Percentiles rank a stretch among this genome's conserved stretches.
These are phyloP conservation scores for Aspergillus leporis DNA, from an alignment of 495 filamentous ascomycete species.

Conservation along the genomic window DNA sequence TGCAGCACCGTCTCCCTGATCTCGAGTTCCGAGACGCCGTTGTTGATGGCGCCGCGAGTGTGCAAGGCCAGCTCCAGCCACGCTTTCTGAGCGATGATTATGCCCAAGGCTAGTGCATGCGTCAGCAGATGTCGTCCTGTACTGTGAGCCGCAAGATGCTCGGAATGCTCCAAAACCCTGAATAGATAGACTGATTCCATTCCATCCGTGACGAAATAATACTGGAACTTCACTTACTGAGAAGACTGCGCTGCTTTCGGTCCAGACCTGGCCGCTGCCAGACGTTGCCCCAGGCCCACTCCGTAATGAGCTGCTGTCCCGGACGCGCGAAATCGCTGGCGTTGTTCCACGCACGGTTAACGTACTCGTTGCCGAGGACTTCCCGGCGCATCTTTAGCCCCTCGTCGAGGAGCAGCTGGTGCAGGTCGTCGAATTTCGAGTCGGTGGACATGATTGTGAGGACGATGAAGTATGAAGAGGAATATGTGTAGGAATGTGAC, in stretches of 20 bases:
- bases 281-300: slow-evolving; percentile 49
- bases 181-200: too few species aligned
- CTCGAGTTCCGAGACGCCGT: slow-evolving; percentile 50
- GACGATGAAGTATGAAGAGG: not conserved
- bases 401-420: slow-evolving; percentile 45
- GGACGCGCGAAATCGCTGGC: slow-evolving; percentile 36
- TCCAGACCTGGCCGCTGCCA: slow-evolving; percentile 52
- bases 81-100: slow-evolving; percentile 49
- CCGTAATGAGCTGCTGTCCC: slow-evolving; percentile 43
- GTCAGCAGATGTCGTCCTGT: not conserved
- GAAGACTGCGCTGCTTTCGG: slow-evolving; percentile 44
- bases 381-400: slow-evolving; percentile 52
- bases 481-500: not conserved
- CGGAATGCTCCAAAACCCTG: too few species aligned
- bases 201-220: not conserved
- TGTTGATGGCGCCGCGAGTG: slow-evolving; percentile 49
- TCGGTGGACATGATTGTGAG: not conserved
- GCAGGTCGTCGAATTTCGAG: not conserved
- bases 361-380: slow-evolving; percentile 42
- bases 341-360: slow-evolving; percentile 26
- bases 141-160: not conserved
- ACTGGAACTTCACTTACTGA: slow-evolving; percentile 29
- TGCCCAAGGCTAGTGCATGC: slow-evolving; percentile 32
- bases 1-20: slow-evolving; percentile 51
- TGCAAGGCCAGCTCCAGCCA: slow-evolving; percentile 50